Base-by-base conservation (phyloP, 2,329 filamentous ascomycete species). In the Thelonectria rubi region DNA sequence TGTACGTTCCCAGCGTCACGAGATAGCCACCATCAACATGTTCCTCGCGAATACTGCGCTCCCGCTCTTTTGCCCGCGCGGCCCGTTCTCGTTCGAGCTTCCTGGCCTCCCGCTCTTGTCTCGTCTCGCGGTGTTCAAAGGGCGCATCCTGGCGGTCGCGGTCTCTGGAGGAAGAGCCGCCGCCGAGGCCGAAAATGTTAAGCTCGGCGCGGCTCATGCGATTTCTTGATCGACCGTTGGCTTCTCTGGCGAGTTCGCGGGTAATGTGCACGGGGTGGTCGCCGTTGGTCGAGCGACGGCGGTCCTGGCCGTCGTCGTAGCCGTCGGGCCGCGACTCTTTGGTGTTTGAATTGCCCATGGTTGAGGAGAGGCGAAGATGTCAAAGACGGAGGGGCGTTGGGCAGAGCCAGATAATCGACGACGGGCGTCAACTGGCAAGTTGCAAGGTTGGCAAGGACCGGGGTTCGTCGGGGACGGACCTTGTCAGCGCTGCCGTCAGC, bases 1-100 rank as follows among this genome's bases (percentile, higher is more conserved):
- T 94, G 74, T 99, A 99, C 51, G 94, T 92, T 37, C 95, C 95
- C 74, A 97, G 87, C 0, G 95, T 99, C 32, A 99, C 95, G 49
- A 99, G 80, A 79, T 90, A 99, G 20, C 95, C 95, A 18, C 95
- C 95, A 77, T 99, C 95, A 3, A 98, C 91, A 75, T 94, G 88
- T 75, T 99, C 95, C 71, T 97, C 94, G 65, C 84, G 88, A 80
- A 98, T 88, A 73, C 95, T 99, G 67, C 91, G 86, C 76, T 97
- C 94, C 49, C 95, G 87, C 76, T 99, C 95, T 75, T 93, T 93
- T 45, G 90, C 79, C 60, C 95, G 85, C 39, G 86, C 84, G 15
- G 85, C 81, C 47, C 92, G 88, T 76, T 98, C 94, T 72, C 88
- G 91, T 76, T 97, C 94, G 57, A 93, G 80, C 65, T 90, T 91